Evolutionary conservation across 2,329 filamentous ascomycete genomes (phyloP).

Genomic region (Aspergillus brunneoviolaceus): DNA sequence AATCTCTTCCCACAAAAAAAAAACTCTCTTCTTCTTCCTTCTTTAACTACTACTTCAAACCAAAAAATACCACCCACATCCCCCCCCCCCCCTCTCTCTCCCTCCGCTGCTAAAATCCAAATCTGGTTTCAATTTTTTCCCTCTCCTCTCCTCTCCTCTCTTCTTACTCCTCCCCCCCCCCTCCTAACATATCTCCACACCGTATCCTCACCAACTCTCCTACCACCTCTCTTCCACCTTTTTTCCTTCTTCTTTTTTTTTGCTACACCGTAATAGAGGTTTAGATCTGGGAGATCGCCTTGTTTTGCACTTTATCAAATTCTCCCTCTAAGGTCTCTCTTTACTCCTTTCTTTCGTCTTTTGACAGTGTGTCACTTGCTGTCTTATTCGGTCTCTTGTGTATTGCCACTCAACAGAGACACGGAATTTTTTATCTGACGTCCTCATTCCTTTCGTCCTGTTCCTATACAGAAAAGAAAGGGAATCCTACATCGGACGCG

Average conservation of each 20-base stretch:
- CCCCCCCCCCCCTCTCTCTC: conserved; percentile 7
- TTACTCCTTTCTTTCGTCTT: conserved; percentile 24
- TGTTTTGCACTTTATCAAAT: conserved; percentile 21
- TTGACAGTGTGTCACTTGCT: conserved; percentile 30
- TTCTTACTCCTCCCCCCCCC: conserved; percentile 11
- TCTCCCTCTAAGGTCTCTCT: conserved; percentile 26
- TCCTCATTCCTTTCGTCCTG: conserved; percentile 25
- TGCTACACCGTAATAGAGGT: conserved; percentile 26
- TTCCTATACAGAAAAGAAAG: conserved; percentile 20
- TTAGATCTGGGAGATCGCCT: conserved; percentile 28
- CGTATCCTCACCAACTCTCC: conserved; percentile 14
- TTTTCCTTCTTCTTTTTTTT: conserved; percentile 18
- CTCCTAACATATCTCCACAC: conserved; percentile 19
- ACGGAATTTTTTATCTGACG: conserved; percentile 23
- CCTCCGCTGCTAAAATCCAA: conserved; percentile 12
- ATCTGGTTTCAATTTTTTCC: conserved; percentile 13
- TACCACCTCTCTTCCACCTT: conserved; percentile 13
- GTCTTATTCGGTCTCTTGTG: conserved; percentile 29
- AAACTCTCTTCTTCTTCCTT: conserved; percentile 18
- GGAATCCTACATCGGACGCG: conserved; percentile 11
- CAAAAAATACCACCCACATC: conserved; percentile 12
- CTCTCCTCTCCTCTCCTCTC: conserved; percentile 14
- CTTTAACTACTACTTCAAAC: conserved; percentile 28
- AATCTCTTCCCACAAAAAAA: conserved; percentile 13
- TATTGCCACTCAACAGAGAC: conserved; percentile 25